A percentile compares a stretch with the other conserved stretches of the same genome.
These are phyloP conservation scores for Claviceps fusiformis DNA, from an alignment of 2,329 filamentous ascomycete genomes.

Conservation along the genomic window DNA sequence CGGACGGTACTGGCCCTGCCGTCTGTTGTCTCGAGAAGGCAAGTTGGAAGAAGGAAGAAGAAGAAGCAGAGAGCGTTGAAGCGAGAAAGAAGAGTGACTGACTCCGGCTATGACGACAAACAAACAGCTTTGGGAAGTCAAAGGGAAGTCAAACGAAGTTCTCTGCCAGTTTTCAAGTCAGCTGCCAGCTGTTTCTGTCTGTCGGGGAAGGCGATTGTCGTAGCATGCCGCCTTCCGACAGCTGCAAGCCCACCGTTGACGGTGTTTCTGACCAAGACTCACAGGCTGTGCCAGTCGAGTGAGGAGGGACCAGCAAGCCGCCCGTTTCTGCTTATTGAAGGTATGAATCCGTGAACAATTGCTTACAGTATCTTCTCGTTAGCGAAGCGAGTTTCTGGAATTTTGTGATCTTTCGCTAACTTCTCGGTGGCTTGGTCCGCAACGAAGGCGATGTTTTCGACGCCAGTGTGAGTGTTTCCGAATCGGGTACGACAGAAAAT, in stretches of 20 bases:
- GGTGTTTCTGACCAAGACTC: not conserved
- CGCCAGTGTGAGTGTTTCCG: not conserved
- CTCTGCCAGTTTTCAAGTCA: slow-evolving; percentile 4
- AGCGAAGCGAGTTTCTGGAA: not conserved
- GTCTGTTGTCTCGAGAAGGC: not conserved
- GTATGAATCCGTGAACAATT: not conserved
- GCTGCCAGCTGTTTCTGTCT: slow-evolving; percentile 1
- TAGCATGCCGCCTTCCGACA: not conserved
- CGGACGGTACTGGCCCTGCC: slow-evolving; percentile 4
- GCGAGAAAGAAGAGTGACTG: slow-evolving; percentile 2
- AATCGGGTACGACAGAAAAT: not conserved
- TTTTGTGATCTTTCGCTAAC: too few relatives aligned
- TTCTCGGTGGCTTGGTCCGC: not conserved
- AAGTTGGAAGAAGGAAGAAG: slow-evolving; percentile 6
- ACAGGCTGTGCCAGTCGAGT: not conserved
- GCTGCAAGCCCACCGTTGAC: not conserved
- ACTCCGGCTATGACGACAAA: slow-evolving; percentile 3
- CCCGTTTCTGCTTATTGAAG: not conserved
- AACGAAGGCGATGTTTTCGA: not conserved
- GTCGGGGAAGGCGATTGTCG: not conserved
- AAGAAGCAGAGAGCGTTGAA: not conserved
- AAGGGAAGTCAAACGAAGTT: not conserved
- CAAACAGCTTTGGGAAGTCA: not conserved
- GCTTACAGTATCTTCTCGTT: too few relatives aligned
- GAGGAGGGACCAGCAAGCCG: not conserved